Evolutionary conservation across 306 rosid species (phyloP).

Genomic region (Hippophae tibetana): DNA sequence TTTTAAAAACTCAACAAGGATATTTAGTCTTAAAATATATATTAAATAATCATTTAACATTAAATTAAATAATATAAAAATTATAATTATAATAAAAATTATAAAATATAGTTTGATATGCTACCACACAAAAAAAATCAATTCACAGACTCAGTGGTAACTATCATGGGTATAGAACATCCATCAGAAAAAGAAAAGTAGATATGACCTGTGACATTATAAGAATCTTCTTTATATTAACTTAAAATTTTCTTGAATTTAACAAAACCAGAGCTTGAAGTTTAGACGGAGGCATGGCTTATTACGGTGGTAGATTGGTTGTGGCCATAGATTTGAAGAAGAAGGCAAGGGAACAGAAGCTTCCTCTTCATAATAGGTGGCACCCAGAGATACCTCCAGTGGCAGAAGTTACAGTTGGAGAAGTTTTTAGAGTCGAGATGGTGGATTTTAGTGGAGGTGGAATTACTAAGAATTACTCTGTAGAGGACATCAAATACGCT

Average conservation of each 20-base stretch:
- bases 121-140: too few species aligned
- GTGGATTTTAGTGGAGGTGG: slow-evolving; percentile 75
- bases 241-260: slow-evolving; percentile 7
- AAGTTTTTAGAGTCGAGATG: slow-evolving; percentile 70
- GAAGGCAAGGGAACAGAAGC: slow-evolving; percentile 60
- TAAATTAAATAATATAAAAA: too few species aligned
- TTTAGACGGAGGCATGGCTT: slow-evolving; percentile 43
- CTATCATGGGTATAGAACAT: slow-evolving; percentile 20
- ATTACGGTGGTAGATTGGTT: slow-evolving; percentile 39
- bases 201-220: neutral
- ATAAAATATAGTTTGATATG: too few species aligned
- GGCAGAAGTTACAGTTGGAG: slow-evolving; percentile 32
- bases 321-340: slow-evolving; percentile 58
- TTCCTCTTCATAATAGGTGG: slow-evolving; percentile 78
- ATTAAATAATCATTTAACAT: too few species aligned
- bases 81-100: too few species aligned
- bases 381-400: slow-evolving; percentile 57
- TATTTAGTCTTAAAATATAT: too few species aligned
- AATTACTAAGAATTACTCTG: slow-evolving; percentile 37
- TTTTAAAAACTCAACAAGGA: too few species aligned
- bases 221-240: slow-evolving; percentile 5
- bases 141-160: neutral
- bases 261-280: slow-evolving; percentile 11
- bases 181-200: slow-evolving; percentile 4
- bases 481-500: slow-evolving; percentile 41